Conservation (phyloP, 1,284 basidiomycete species). For the Moesziomyces globuligerus region DNA sequence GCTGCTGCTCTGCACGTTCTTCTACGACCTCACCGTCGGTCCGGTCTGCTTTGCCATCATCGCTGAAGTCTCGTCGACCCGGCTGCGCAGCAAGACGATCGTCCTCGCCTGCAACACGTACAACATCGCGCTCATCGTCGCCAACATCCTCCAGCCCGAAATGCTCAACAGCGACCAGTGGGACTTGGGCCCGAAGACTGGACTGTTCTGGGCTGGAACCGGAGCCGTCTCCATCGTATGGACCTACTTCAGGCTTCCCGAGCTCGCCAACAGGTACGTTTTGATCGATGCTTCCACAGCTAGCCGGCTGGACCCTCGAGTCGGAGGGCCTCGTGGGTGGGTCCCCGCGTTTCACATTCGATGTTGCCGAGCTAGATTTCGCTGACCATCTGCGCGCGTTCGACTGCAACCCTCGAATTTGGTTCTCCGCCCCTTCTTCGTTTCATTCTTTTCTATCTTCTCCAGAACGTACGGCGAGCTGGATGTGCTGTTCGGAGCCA, state of each 20-base stretch:
- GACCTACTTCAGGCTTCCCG: conserved; percentile 66
- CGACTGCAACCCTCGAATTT: background rate
- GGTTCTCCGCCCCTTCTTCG: background rate
- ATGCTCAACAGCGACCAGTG: conserved; percentile 69
- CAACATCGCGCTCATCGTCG: conserved; percentile 63
- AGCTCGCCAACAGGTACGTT: conserved; percentile 61
- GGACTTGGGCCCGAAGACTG: conserved; percentile 69
- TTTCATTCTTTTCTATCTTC: conserved; percentile 1
- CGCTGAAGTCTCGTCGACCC: conserved; percentile 70
- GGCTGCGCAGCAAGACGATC: conserved; percentile 71
- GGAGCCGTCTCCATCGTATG: conserved; percentile 68
- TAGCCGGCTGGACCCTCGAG: too few species aligned
- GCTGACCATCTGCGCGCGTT: too few species aligned
- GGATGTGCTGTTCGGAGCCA: conserved; percentile 68
- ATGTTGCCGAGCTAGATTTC: too few species aligned
- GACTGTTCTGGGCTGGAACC: conserved; percentile 68
- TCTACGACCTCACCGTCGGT: conserved; percentile 68
- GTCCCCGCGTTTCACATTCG: too few species aligned
- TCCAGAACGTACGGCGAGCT: conserved; percentile 69
- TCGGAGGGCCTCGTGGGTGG: too few species aligned
- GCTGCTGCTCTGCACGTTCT: conserved; percentile 69
- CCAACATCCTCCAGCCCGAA: conserved; percentile 69
- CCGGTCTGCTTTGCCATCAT: conserved; percentile 70
- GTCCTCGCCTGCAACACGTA: conserved; percentile 71
- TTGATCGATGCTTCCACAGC: too few species aligned